phyloP scores from a whole-genome alignment of 345 rosid genomes.

The Psidium friedrichsthalianum region DNA sequence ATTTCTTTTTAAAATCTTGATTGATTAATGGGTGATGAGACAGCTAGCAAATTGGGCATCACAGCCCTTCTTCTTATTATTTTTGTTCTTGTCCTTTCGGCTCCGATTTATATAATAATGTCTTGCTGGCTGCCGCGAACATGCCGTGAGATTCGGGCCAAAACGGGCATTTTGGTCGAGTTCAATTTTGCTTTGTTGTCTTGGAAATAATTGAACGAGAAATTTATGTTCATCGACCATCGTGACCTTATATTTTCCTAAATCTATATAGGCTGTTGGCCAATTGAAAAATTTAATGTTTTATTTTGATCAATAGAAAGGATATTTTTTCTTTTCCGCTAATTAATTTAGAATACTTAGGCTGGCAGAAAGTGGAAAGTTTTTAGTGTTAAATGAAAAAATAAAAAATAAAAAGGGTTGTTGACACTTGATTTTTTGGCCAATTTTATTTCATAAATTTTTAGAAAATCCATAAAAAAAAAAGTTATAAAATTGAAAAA shows the following conservation, averaged over 20 bases:
- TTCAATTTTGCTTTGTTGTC: not conserved
- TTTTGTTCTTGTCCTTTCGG: not conserved
- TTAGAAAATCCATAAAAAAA: too few species aligned
- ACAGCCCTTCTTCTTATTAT: not conserved
- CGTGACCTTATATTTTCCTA: too few species aligned
- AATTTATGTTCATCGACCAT: too few species aligned
- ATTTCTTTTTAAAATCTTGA: not conserved
- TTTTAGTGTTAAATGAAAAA: not conserved
- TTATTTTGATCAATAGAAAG: too few species aligned
- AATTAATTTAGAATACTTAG: not conserved
- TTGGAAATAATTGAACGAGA: not conserved
- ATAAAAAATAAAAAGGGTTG: too few species aligned
- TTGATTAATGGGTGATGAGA: not conserved
- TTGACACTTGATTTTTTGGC: too few species aligned
- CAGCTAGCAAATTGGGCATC: not conserved
- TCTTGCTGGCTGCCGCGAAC: not conserved
- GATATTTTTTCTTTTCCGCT: too few species aligned
- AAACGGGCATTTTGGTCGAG: not conserved
- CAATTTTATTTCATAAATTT: too few species aligned
- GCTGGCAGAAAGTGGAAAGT: not conserved
- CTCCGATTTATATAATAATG: not conserved
- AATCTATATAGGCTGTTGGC: too few species aligned
- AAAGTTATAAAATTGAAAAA: too few species aligned
- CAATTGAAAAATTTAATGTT: too few species aligned
- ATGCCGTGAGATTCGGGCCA: not conserved